Percentiles rank a stretch among this genome's conserved stretches.
phyloP scores from a whole-genome alignment of 1,139 yeast genomes.

The Nakaseomyces nivariensis region DNA sequence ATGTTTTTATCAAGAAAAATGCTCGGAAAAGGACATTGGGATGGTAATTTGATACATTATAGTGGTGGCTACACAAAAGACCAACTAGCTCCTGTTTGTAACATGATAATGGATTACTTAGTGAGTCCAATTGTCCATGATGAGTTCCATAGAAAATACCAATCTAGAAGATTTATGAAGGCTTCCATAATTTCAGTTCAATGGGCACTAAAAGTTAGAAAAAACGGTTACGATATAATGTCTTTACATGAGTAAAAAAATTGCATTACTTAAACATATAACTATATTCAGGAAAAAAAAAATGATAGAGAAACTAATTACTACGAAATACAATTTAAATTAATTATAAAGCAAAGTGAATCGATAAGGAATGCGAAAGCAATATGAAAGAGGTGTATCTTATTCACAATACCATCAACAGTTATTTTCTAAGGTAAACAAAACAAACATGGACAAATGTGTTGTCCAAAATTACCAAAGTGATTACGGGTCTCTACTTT shows the following conservation, averaged over 20 bases:
- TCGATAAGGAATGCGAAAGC: no score
- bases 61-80: slow-evolving; percentile 81
- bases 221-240: slow-evolving; percentile 32
- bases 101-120: slow-evolving; percentile 67
- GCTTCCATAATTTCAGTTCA: slow-evolving; percentile 81
- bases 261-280: slow-evolving; percentile 1
- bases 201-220: slow-evolving; percentile 62
- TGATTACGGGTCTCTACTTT: no score
- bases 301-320: background rate
- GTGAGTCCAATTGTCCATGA: slow-evolving; percentile 83
- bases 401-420: no score
- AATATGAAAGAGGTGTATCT: no score
- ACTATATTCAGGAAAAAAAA: background rate
- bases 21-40: slow-evolving; percentile 66
- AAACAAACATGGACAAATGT: no score
- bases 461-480: no score
- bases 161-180: slow-evolving; percentile 82
- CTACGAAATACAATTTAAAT: background rate
- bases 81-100: slow-evolving; percentile 63
- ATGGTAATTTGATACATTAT: slow-evolving; percentile 75
- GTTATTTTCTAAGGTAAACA: no score
- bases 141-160: slow-evolving; percentile 89
- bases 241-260: slow-evolving; percentile 26
- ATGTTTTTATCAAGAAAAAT: slow-evolving; percentile 82
- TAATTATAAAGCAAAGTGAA: background rate